These are phyloP conservation scores for Hypholoma fasciculare DNA, from an alignment of 768 basidiomycete species.

Conservation along the genomic window DNA sequence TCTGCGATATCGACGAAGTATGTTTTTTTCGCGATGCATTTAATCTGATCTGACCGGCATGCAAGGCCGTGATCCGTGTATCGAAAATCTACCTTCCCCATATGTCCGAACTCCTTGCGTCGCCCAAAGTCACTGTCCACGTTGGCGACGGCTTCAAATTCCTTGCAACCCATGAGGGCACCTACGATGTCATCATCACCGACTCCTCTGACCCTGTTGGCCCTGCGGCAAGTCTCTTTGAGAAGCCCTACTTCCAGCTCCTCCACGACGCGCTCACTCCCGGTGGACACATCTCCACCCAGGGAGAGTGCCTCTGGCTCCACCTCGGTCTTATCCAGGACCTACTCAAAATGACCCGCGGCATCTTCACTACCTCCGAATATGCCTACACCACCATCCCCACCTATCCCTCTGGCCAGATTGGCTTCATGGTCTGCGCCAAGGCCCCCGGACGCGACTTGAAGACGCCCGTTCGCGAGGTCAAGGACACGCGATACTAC, in stretches of 20 bases:
- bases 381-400: conserved; percentile 98
- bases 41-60: neutral
- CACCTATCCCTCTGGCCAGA: conserved; percentile 98
- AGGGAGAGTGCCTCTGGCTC: conserved; percentile 95
- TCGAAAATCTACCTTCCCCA: conserved; percentile 93
- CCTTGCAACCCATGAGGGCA: conserved; percentile 80
- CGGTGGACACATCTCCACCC: conserved; percentile 92
- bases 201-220: conserved; percentile 99
- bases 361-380: conserved; percentile 78
- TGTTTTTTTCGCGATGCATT: neutral
- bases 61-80: conserved; percentile 89
- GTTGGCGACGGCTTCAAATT: conserved; percentile 98
- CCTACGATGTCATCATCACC: conserved; percentile 98
- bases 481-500: conserved; percentile 80
- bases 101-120: conserved; percentile 83
- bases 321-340: conserved; percentile 86
- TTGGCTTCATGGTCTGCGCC: conserved; percentile 90
- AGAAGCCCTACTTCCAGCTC: conserved; percentile 96
- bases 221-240: conserved; percentile 91
- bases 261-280: conserved; percentile 87
- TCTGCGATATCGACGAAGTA: conserved; percentile 98
- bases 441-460: conserved; percentile 74
- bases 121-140: conserved; percentile 79
- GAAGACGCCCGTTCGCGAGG: conserved; percentile 68
- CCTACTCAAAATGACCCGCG: conserved; percentile 65